Conservation (phyloP, 2,329 filamentous ascomycete genomes). For the Trichoderma koningii region DNA sequence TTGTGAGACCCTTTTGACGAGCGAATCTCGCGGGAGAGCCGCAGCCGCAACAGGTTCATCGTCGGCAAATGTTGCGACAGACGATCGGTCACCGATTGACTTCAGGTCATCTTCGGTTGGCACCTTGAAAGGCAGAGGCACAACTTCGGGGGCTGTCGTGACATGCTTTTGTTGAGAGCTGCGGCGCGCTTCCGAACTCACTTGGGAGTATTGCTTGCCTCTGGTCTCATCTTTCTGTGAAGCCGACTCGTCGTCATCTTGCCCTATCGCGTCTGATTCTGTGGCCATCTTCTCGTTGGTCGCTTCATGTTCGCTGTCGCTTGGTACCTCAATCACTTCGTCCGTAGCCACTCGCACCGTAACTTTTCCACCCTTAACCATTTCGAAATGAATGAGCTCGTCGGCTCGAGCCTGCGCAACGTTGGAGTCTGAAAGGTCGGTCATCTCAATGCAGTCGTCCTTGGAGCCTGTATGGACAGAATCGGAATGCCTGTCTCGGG, state of each 20-base stretch:
- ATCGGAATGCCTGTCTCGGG: slow-evolving; percentile 40
- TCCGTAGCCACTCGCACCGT: slow-evolving; percentile 57
- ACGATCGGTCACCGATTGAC: slow-evolving; percentile 58
- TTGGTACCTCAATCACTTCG: slow-evolving; percentile 40
- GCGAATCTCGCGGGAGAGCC: slow-evolving; percentile 40
- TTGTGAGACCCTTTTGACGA: slow-evolving; percentile 53
- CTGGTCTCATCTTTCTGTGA: slow-evolving; percentile 2
- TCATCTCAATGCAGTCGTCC: slow-evolving; percentile 57
- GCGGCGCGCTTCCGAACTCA: slow-evolving; percentile 29
- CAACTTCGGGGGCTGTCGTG: slow-evolving; percentile 51
- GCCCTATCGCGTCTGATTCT: background rate
- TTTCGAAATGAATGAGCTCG: slow-evolving; percentile 47
- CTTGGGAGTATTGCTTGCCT: slow-evolving; percentile 33
- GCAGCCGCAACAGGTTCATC: slow-evolving; percentile 48
- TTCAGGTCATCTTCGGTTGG: slow-evolving; percentile 47
- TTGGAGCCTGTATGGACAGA: slow-evolving; percentile 42
- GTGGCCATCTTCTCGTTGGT: slow-evolving; percentile 35
- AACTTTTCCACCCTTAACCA: slow-evolving; percentile 49
- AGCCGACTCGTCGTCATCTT: background rate
- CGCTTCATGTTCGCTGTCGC: slow-evolving; percentile 30
- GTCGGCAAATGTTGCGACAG: slow-evolving; percentile 70
- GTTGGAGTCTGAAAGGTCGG: slow-evolving; percentile 47
- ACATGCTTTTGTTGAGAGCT: slow-evolving; percentile 32
- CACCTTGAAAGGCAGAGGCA: slow-evolving; percentile 67
- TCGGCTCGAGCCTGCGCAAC: slow-evolving; percentile 37